Percentiles rank a stretch among this genome's conserved stretches.
Conservation (phyloP, 768 basidiomycete genomes). For the Tulasnella sp. region DNA sequence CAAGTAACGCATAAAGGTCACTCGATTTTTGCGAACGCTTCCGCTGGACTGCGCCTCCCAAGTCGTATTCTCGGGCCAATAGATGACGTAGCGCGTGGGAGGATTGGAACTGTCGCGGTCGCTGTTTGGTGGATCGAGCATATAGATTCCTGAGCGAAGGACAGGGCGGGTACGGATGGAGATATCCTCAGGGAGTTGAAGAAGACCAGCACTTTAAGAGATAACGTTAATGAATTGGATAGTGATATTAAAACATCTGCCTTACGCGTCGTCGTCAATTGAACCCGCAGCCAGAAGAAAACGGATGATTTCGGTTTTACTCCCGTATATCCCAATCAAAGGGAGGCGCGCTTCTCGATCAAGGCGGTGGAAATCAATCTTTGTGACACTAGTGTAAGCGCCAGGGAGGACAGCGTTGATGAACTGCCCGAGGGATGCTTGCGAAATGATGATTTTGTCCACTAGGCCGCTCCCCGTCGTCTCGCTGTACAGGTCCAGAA, state of each 20-base stretch:
- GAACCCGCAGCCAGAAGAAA: slow-evolving; percentile 31
- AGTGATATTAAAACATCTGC: not conserved
- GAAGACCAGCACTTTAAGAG: not conserved
- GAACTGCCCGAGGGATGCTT: slow-evolving; percentile 37
- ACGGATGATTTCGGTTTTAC: slow-evolving; percentile 37
- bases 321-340: slow-evolving; percentile 49
- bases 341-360: slow-evolving; percentile 33
- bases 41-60: slow-evolving; percentile 39
- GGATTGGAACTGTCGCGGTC: too few relatives aligned
- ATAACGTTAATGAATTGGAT: not conserved
- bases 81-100: slow-evolving; percentile 33
- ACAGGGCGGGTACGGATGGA: not conserved
- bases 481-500: slow-evolving; percentile 44
- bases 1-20: slow-evolving; percentile 55
- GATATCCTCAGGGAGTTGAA: not conserved
- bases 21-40: slow-evolving; percentile 36
- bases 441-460: slow-evolving; percentile 54
- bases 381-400: slow-evolving; percentile 42
- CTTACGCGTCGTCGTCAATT: slow-evolving; percentile 34
- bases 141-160: slow-evolving; percentile 9
- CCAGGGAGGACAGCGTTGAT: slow-evolving; percentile 39
- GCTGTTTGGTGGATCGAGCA: too few relatives aligned
- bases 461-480: slow-evolving; percentile 41
- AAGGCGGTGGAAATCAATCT: slow-evolving; percentile 43
- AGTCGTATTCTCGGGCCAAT: slow-evolving; percentile 40